Percentiles rank a stretch among this genome's conserved stretches.
These are phyloP conservation scores for Pseudogymnoascus pannorum DNA, from an alignment of 2,329 filamentous ascomycete genomes.

Conservation along the genomic window DNA sequence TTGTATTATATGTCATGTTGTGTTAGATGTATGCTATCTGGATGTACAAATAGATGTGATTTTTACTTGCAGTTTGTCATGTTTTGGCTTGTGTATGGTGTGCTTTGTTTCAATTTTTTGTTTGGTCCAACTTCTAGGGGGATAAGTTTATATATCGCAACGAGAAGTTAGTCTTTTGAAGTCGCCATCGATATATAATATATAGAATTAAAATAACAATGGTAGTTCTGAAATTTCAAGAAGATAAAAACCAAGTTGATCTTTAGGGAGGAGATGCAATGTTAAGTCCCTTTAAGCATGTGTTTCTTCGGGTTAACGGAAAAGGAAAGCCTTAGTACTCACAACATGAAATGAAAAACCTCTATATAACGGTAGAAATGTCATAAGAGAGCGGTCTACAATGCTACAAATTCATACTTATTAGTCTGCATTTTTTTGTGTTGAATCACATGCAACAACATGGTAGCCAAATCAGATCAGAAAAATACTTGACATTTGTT, in stretches of 20 bases:
- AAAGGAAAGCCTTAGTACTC: neutral
- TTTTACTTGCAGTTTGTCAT: neutral
- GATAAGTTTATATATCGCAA: too few species aligned
- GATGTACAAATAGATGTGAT: constrained; percentile 3
- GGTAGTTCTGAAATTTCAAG: neutral
- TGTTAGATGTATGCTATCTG: constrained; percentile 7
- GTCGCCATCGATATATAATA: too few species aligned
- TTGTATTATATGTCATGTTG: constrained; percentile 6
- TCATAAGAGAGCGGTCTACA: too few species aligned
- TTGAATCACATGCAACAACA: neutral
- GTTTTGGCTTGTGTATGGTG: neutral
- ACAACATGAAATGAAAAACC: neutral
- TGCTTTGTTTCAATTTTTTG: neutral
- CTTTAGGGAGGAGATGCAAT: neutral
- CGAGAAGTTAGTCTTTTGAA: too few species aligned
- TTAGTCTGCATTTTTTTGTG: neutral
- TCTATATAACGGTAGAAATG: too few species aligned
- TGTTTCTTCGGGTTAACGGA: neutral
- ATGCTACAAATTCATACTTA: neutral
- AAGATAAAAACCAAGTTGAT: neutral
- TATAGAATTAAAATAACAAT: too few species aligned
- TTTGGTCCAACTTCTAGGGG: too few species aligned
- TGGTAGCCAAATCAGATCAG: neutral
- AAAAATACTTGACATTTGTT: constrained; percentile 4
- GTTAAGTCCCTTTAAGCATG: neutral